Evolutionary conservation across 768 basidiomycete species (phyloP).

Genomic region (Boletus edulis): DNA sequence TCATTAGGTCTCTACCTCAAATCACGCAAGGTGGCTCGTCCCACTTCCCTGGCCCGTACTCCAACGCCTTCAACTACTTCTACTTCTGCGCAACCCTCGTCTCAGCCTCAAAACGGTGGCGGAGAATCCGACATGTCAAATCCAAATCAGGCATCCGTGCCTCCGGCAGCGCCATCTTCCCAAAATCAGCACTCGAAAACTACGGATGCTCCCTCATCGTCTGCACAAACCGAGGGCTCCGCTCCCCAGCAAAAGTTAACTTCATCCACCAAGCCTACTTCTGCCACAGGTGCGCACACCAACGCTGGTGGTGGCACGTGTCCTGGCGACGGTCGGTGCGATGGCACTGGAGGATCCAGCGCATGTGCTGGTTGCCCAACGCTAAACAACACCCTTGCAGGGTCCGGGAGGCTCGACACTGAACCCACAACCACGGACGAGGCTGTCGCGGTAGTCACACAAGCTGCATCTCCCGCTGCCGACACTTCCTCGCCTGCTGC

Average conservation of each 20-base stretch:
- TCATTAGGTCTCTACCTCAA: conserved; percentile 80
- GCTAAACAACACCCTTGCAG: conserved; percentile 78
- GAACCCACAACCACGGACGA: conserved; percentile 32
- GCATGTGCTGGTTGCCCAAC: conserved; percentile 97
- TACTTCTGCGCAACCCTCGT: conserved; percentile 30
- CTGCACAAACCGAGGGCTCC: conserved; percentile 26
- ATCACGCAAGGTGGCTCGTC: conserved; percentile 73
- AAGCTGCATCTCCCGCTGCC: conserved; percentile 27
- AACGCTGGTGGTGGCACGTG: conserved; percentile 65
- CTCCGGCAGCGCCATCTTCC: conserved; percentile 27
- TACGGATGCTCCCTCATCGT: conserved; percentile 27
- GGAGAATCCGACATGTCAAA: conserved; percentile 36
- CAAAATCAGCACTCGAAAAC: conserved; percentile 33
- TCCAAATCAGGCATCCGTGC: conserved; percentile 34
- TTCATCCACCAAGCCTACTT: conserved; percentile 26
- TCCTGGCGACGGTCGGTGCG: conserved; percentile 96
- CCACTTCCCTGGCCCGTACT: conserved; percentile 51
- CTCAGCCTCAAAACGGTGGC: conserved; percentile 34
- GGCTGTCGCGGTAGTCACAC: conserved; percentile 14
- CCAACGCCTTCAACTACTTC: conserved; percentile 35
- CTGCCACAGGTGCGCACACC: conserved; percentile 32
- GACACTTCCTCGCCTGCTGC: conserved; percentile 35
- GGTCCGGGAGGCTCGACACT: conserved; percentile 40
- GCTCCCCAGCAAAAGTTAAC: conserved; percentile 27
- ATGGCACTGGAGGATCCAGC: conserved; percentile 92